A percentile compares a stretch with the other conserved stretches of the same genome.
Evolutionary conservation across 371 early-diverging fungal genomes (phyloP).

Genomic region (Rhizopus microsporus): DNA sequence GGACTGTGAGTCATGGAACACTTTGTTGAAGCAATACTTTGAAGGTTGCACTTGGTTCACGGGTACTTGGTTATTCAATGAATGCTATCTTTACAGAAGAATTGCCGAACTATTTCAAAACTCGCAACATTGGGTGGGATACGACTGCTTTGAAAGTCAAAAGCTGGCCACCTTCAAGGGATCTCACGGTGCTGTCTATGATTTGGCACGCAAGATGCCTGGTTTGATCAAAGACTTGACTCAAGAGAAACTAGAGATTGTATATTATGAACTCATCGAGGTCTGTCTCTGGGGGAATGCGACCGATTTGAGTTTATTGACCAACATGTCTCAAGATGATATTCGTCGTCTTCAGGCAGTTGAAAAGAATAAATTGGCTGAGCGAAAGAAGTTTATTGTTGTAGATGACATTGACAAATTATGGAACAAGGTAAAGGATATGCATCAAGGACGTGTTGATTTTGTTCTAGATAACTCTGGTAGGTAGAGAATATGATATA

Average conservation of each 20-base stretch:
- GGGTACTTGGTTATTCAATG: slow-evolving; percentile 79
- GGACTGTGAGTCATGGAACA: slow-evolving; percentile 71
- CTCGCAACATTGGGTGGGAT: slow-evolving; percentile 63
- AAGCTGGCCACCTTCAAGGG: slow-evolving; percentile 72
- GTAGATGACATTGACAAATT: slow-evolving; percentile 65
- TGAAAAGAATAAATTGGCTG: slow-evolving; percentile 38
- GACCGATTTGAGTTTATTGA: slow-evolving; percentile 80
- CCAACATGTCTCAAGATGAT: slow-evolving; percentile 69
- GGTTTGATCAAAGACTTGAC: slow-evolving; percentile 38
- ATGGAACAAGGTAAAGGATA: slow-evolving; percentile 54
- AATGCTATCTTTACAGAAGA: slow-evolving; percentile 85
- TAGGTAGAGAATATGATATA: slow-evolving; percentile 17
- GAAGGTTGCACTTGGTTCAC: slow-evolving; percentile 62
- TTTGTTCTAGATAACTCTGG: slow-evolving; percentile 87
- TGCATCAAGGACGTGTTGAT: slow-evolving; percentile 65
- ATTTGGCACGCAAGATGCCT: slow-evolving; percentile 61
- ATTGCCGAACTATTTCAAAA: slow-evolving; percentile 61
- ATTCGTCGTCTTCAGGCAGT: slow-evolving; percentile 70
- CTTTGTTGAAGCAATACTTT: slow-evolving; percentile 53
- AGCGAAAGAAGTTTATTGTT: slow-evolving; percentile 49
- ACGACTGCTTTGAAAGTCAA: slow-evolving; percentile 76
- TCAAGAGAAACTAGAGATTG: slow-evolving; percentile 43
- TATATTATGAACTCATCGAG: slow-evolving; percentile 72
- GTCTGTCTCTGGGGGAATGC: slow-evolving; percentile 91
- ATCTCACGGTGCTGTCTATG: slow-evolving; percentile 63